phyloP scores from a whole-genome alignment of 2,329 filamentous ascomycete genomes.

The Plenodomus tracheiphilus region DNA sequence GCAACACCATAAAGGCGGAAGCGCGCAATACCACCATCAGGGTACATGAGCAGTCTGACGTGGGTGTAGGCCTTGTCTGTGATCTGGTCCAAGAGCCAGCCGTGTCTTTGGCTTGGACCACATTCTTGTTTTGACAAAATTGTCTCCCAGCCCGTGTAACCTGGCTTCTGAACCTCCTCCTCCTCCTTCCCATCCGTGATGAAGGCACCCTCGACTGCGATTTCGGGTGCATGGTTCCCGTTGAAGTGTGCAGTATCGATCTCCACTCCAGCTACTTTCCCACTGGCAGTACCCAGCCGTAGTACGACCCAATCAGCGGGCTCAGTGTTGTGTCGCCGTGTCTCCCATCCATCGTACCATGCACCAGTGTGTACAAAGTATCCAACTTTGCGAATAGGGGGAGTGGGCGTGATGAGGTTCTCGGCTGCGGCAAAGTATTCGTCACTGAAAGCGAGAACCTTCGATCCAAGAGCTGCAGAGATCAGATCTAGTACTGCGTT shows the following conservation, averaged over 20 bases:
- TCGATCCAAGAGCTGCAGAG: conserved; percentile 55
- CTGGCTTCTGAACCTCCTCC: conserved; percentile 58
- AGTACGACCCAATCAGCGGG: conserved; percentile 64
- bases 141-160: conserved; percentile 64
- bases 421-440: conserved; percentile 64
- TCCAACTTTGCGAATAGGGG: conserved; percentile 60
- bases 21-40: conserved; percentile 80
- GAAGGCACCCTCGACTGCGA: conserved; percentile 78
- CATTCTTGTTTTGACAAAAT: conserved; percentile 72
- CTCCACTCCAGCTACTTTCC: conserved; percentile 73
- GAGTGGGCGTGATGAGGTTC: conserved; percentile 61
- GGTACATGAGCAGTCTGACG: conserved; percentile 81
- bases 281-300: conserved; percentile 65
- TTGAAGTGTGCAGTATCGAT: conserved; percentile 81
- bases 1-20: conserved; percentile 78
- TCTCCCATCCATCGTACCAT: conserved; percentile 70
- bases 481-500: conserved; percentile 51
- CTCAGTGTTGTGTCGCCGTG: conserved; percentile 61
- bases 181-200: conserved; percentile 57
- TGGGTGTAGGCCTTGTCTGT: conserved; percentile 74
- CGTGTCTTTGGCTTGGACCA: conserved; percentile 73
- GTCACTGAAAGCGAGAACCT: conserved; percentile 60
- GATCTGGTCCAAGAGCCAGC: conserved; percentile 64
- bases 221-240: conserved; percentile 79
- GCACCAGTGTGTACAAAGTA: conserved; percentile 63